Evolutionary conservation across 2,329 filamentous ascomycete species (phyloP).

Genomic region (Fusarium sp.): DNA sequence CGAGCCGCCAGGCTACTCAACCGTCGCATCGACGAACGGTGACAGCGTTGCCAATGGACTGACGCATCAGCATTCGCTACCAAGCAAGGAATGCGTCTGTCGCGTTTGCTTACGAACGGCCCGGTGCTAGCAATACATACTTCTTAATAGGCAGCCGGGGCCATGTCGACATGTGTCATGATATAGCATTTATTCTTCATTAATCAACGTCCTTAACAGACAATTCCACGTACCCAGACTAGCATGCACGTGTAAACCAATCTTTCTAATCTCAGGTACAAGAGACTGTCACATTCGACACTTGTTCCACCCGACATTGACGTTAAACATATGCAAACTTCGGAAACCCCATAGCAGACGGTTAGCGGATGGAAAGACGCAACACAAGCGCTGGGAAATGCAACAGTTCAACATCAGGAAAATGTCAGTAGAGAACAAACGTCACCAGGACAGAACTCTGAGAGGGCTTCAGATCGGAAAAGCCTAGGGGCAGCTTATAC

Average conservation of each 20-base stretch:
- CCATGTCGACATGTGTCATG: slow-evolving; percentile 44
- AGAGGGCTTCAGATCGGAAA: slow-evolving; percentile 1
- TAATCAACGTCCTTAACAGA: slow-evolving; percentile 39
- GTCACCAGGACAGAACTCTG: background rate
- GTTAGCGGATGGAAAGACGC: background rate
- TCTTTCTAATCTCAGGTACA: slow-evolving; percentile 15
- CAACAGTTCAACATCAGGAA: background rate
- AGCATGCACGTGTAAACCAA: slow-evolving; percentile 22
- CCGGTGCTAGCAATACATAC: slow-evolving; percentile 31
- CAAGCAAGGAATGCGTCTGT: background rate
- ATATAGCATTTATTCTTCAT: slow-evolving; percentile 45
- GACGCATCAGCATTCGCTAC: background rate
- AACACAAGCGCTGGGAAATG: background rate
- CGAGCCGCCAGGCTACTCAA: slow-evolving; percentile 53
- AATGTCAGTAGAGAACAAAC: slow-evolving; percentile 1
- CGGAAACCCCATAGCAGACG: background rate
- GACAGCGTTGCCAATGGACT: background rate
- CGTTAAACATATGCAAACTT: background rate
- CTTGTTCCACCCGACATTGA: background rate
- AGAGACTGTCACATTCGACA: slow-evolving; percentile 10
- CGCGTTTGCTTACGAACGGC: slow-evolving; percentile 25
- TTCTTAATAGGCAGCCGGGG: slow-evolving; percentile 35
- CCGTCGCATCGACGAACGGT: slow-evolving; percentile 28
- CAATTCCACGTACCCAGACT: slow-evolving; percentile 14
- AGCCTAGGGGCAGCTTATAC: background rate